Evolutionary conservation across 2,329 filamentous ascomycete genomes (phyloP), one percentile per base, ranked within the genome.

Genomic region (Stemphylium lycopersici): DNA sequence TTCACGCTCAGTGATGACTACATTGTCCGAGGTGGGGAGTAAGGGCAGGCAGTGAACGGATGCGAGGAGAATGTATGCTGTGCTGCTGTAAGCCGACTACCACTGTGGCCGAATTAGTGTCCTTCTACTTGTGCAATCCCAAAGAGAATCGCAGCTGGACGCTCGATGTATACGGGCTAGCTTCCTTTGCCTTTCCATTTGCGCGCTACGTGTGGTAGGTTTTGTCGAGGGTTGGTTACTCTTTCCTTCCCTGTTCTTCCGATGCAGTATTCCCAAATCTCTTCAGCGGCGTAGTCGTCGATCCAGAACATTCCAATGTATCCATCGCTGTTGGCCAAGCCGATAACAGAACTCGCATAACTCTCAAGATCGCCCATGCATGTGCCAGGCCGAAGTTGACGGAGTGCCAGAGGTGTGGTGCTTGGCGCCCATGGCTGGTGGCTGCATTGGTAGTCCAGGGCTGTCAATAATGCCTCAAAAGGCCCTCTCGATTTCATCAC

Each of bases 1-100:
- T 63, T 61, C 40, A 68, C 38, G 36, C 33, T 70, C 41, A 62
- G 67, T 26, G 69, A 72, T 4, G 60, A 56, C 6, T 67, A 67
- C 56, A 43, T 68, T 32, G 66, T 71, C 2, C 61, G 56, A n/a
- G 64, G 64, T 15, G 34, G 51, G 12, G 12, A 31, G 26, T n/a
- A 39, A 36, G 16, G 16, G 16, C n/a, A 37, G 43, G n/a, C 22
- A 37, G 36, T 12, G 33, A 16, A 4, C 16, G n/a, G n/a, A 16
- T 26, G 37, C 22, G 7, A 7, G 22, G 15, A 15, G 22, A 24
- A n/a, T 15, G 16, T 12, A 15, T 26, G 16, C 18, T 15, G 31
- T 34, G 41, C 13, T 12, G 29, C 18, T n/a, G 18, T 11, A 24
- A 34, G 16, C 13, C 22, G 29, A 32, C 41, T 29, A 18, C 3